These are phyloP conservation scores for Eucalyptus viminalis DNA, from an alignment of 345 rosid species.

Conservation along the genomic window DNA sequence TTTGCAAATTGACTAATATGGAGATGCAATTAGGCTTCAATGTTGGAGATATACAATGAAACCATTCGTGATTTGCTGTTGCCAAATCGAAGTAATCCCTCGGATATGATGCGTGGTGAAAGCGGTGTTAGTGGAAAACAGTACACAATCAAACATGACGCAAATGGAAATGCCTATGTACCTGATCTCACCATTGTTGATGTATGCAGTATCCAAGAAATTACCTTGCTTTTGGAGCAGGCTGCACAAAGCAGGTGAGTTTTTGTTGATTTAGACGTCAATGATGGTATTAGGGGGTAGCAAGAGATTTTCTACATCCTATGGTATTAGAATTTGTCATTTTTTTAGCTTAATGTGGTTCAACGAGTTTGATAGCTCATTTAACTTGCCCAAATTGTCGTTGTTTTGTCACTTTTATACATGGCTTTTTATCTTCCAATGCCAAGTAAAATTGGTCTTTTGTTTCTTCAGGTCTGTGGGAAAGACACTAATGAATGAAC, in stretches of 20 bases:
- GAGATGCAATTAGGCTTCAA: slow-evolving; percentile 47
- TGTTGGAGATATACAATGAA: slow-evolving; percentile 96
- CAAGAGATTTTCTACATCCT: not conserved
- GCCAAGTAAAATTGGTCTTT: not conserved
- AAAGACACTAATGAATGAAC: slow-evolving; percentile 84
- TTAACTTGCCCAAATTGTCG: not conserved
- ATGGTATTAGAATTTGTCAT: not conserved
- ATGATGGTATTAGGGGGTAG: not conserved
- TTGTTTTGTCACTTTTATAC: not conserved
- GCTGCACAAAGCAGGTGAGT: slow-evolving; percentile 92
- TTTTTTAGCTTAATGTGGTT: not conserved
- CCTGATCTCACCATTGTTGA: slow-evolving; percentile 74
- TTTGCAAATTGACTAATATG: not conserved
- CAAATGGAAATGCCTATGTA: slow-evolving; percentile 74
- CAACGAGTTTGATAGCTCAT: not conserved
- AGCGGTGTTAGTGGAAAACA: slow-evolving; percentile 56
- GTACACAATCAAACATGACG: slow-evolving; percentile 73
- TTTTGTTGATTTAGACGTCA: not conserved
- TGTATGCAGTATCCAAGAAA: slow-evolving; percentile 62
- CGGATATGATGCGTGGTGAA: slow-evolving; percentile 27
- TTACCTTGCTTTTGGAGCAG: slow-evolving; percentile 61
- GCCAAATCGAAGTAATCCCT: slow-evolving; percentile 20
- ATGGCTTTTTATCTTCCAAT: not conserved
- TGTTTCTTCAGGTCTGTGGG: slow-evolving; percentile 60
- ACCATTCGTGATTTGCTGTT: slow-evolving; percentile 72